Evolutionary conservation across 495 filamentous ascomycete genomes (phyloP), one percentile per base, ranked within the genome.

Genomic region (Cercophora scortea): DNA sequence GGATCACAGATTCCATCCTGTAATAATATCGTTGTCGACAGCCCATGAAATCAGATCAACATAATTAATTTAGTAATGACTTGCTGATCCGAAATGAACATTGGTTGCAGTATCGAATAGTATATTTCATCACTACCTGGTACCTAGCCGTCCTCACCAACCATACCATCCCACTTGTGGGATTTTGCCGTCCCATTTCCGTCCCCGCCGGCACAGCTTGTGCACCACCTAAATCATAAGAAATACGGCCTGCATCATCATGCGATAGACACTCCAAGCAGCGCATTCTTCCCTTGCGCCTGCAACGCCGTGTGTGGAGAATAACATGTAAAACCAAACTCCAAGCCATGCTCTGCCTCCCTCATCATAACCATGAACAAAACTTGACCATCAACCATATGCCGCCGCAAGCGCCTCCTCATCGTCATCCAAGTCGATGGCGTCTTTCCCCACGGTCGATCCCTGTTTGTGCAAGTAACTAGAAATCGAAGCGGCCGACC

Each of bases 391-490:
- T 62, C 52, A 73, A 36, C 57, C 69, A 48, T 68, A 73, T 13
- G 64, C 63, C 47, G 61, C 59, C 47, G 61, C 59, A 59, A 71
- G 61, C 11, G 58, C 61, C 55, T 68, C 71, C 39, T 71, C 69
- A 41, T 72, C 67, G 25, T 25, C 25, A 1, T 73, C 71, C 1
- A 62, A 16, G 39, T 62, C 56, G 36, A 33, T 45, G 9, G 16
- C 25, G n/a, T 18, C 33, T 18, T 16, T 34, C 25, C 32, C 42
- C 38, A 32, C 11, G 4, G 51, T 16, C 16, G 46, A 18, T 35
- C 42, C 42, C 33, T 62, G 59, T 42, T 63, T 59, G 19, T 42
- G 25, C 6, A 58, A 50, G 43, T 63, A 72, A 16, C 60, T 66
- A 15, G 63, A 49, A 48, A 73, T 63, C 1, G 57, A 54, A 17